Evolutionary conservation across 164 flowering plant genomes (phyloP), one percentile per base, ranked within the genome.

Genomic region (Stephania yunnanensis): DNA sequence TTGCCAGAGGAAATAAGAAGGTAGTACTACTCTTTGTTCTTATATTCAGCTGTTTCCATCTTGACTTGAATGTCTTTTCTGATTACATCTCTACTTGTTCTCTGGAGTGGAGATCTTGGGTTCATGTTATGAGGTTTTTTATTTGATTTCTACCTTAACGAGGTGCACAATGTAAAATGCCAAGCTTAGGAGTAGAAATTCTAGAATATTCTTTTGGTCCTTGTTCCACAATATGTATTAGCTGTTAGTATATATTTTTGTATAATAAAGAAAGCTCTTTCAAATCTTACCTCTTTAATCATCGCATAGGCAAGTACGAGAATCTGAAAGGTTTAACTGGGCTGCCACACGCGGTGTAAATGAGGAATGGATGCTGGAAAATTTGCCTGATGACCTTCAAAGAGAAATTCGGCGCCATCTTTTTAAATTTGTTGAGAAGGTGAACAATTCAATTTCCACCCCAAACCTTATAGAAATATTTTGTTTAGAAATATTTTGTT

Each of bases 371-470:
- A 83, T 92, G 31, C 46, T 92, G 74, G 91, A 84, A 75, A 86
- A 86, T 74, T 75, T 94, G 71, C 96, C 97, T 12, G 98, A 94
- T 77, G 94, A 94, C 76, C 87, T 94, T 52, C 98, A 91, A 80
- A 88, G 88, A 82, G 90, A 94, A n/a, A 91, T 91, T 79, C 84
- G 96, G 64, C 89, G 87, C 22, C 97, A 92, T 79, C 93, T 91
- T 75, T 89, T 87, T 82, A 89, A 82, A 70, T 89, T 94, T 84
- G 78, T 91, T 67, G 84, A 88, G 76, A 87, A 89, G 71, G 98
- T 93, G 75, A 81, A 86, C 29, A 65, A 36, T 75, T 53, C n/a
- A 30, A 45, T 20, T 52, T 42, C 17, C 19, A 31, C 29, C 8
- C 10, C 45, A 10, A 4, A 10, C 63, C 13, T 50, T 50, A 10